A percentile compares a stretch with the other conserved stretches of the same genome.
Conservation (phyloP, 345 rosid genomes). For the Moricandia moricandioides region DNA sequence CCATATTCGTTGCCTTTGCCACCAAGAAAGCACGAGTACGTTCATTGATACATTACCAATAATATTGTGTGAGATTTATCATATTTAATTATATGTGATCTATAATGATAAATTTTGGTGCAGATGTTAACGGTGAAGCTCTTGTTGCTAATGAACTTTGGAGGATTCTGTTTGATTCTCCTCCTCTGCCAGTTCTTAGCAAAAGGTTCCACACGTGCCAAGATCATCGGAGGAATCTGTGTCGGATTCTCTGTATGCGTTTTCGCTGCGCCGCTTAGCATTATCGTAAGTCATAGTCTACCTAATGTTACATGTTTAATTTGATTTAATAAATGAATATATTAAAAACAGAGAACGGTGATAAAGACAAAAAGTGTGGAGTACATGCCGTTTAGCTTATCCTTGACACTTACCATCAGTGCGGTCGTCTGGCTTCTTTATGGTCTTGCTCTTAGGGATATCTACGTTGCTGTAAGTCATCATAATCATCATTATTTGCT, state of each 20-base stretch:
- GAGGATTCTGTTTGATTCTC: constrained; percentile 46
- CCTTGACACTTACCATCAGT: constrained; percentile 51
- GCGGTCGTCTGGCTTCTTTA: constrained; percentile 59
- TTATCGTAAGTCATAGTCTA: constrained; percentile 42
- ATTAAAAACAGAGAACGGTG: constrained; percentile 41
- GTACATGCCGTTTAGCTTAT: constrained; percentile 63
- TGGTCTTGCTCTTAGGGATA: constrained; percentile 50
- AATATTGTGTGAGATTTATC: background rate
- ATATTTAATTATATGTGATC: background rate
- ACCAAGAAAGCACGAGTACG: constrained; percentile 54
- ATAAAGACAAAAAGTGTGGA: constrained; percentile 60
- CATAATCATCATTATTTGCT: constrained; percentile 21
- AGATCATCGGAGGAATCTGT: constrained; percentile 56
- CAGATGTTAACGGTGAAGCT: constrained; percentile 52
- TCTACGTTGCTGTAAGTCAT: constrained; percentile 48
- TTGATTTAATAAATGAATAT: background rate
- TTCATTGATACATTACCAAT: background rate
- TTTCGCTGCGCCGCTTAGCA: constrained; percentile 63
- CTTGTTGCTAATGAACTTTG: constrained; percentile 49
- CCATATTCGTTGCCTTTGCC: constrained; percentile 52
- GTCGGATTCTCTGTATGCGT: constrained; percentile 51
- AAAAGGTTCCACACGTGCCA: constrained; percentile 42
- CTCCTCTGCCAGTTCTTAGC: constrained; percentile 47
- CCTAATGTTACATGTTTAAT: background rate
- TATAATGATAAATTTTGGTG: constrained; percentile 8